phyloP scores from a whole-genome alignment of 805 yeast genomes.

The Saccharomyces kudriavzevii region DNA sequence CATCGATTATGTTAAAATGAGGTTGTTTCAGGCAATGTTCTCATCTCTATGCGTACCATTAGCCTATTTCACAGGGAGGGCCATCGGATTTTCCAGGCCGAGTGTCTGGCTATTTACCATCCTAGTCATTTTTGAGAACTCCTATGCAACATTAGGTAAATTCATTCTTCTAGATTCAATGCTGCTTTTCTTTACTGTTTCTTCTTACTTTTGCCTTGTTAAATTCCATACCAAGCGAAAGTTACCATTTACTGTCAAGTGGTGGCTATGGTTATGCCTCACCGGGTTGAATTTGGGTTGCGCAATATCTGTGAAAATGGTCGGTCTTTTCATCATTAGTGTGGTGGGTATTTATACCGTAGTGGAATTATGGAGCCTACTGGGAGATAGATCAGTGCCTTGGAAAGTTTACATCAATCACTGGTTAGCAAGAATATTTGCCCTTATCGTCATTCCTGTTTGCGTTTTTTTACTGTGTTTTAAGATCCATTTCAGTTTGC shows the following conservation, averaged over 20 bases:
- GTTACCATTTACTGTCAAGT: slow-evolving; percentile 55
- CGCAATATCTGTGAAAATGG: slow-evolving; percentile 91
- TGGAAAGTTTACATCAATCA: slow-evolving; percentile 44
- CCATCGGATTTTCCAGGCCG: slow-evolving; percentile 42
- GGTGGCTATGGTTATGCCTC: slow-evolving; percentile 90
- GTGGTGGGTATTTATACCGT: slow-evolving; percentile 85
- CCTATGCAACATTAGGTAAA: slow-evolving; percentile 62
- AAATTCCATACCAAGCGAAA: slow-evolving; percentile 44
- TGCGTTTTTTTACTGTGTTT: slow-evolving; percentile 56
- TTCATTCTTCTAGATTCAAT: slow-evolving; percentile 72
- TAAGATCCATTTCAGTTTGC: slow-evolving; percentile 69
- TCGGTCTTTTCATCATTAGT: slow-evolving; percentile 83
- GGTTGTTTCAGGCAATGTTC: slow-evolving; percentile 62
- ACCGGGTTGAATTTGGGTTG: slow-evolving; percentile 87
- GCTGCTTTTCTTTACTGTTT: slow-evolving; percentile 65
- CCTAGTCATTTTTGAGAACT: slow-evolving; percentile 59
- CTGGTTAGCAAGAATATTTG: slow-evolving; percentile 59
- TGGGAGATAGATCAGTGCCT: slow-evolving; percentile 56
- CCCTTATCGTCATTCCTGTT: slow-evolving; percentile 57
- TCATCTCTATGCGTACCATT: slow-evolving; percentile 60
- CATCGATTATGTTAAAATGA: slow-evolving; percentile 55
- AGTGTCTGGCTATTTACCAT: slow-evolving; percentile 54
- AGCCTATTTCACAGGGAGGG: slow-evolving; percentile 61
- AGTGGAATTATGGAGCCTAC: slow-evolving; percentile 75
- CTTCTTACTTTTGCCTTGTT: slow-evolving; percentile 55